Evolutionary conservation across 257 asterid genomes (phyloP).

Genomic region (Oldenlandia corymbosa): DNA sequence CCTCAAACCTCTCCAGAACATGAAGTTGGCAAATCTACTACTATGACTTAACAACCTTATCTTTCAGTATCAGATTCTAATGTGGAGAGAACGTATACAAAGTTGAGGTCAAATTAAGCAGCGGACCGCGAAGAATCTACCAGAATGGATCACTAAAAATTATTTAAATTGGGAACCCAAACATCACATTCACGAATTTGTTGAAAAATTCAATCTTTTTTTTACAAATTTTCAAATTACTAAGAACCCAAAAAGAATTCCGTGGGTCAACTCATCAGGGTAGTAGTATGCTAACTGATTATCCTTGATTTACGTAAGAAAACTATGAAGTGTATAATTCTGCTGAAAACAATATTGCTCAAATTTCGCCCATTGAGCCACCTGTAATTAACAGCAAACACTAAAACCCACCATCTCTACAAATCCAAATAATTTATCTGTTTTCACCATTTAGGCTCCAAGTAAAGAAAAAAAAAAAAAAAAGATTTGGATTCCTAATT

Average conservation of each 20-base stretch:
- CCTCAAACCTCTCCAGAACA: slow-evolving; percentile 5
- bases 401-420: background rate
- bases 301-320: slow-evolving; percentile 3
- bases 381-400: slow-evolving; percentile 19
- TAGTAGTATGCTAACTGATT: background rate
- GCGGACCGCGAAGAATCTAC: too few species aligned
- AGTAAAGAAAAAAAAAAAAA: background rate
- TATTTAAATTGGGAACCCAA: background rate
- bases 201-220: background rate
- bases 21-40: background rate
- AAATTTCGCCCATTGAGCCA: slow-evolving; percentile 32
- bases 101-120: background rate
- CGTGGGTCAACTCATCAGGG: background rate
- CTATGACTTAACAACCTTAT: background rate
- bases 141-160: background rate
- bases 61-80: background rate
- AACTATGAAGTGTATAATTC: slow-evolving; percentile 5
- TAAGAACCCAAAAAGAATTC: background rate
- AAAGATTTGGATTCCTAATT: too few species aligned
- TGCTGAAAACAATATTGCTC: slow-evolving; percentile 18
- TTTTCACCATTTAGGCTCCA: too few species aligned
- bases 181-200: background rate
- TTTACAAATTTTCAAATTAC: background rate
- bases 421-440: too few species aligned
- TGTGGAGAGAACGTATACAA: background rate